These are phyloP conservation scores for Botrytis deweyae DNA, from an alignment of 2,329 filamentous ascomycete genomes.

Conservation along the genomic window DNA sequence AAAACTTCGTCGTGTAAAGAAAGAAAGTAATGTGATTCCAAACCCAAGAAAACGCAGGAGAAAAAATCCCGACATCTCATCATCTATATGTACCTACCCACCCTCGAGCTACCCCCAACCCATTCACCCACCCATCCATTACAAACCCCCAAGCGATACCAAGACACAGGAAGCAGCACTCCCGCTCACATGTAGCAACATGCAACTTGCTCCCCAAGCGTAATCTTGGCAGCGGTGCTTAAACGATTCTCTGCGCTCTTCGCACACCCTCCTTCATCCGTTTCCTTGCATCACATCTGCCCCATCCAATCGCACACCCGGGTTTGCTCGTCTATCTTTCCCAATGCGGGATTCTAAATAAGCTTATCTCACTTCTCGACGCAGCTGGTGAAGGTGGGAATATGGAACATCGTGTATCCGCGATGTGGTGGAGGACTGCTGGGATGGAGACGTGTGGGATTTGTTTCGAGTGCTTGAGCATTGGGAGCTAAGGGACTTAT, in stretches of 20 bases:
- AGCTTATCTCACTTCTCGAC: not conserved
- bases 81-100: not conserved
- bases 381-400: not conserved
- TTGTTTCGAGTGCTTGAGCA: not conserved
- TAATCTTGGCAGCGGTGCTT: not conserved
- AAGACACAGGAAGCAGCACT: not conserved
- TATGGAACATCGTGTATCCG: not conserved
- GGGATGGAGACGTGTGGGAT: not conserved
- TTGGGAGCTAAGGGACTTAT: not conserved
- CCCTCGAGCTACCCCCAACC: not conserved
- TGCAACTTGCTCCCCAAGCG: not conserved
- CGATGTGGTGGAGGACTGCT: not conserved
- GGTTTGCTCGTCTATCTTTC: not conserved
- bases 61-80: not conserved
- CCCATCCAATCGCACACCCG: not conserved
- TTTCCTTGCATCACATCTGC: not conserved
- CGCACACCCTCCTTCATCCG: not conserved
- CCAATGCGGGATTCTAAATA: not conserved
- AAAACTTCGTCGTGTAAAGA: not conserved
- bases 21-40: not conserved
- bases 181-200: not conserved
- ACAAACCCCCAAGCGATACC: not conserved
- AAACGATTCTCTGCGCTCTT: not conserved
- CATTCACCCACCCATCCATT: not conserved
- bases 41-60: not conserved